These are phyloP conservation scores for Neurospora crassa DNA, from an alignment of 2,329 filamentous ascomycete genomes.

Conservation along the genomic window DNA sequence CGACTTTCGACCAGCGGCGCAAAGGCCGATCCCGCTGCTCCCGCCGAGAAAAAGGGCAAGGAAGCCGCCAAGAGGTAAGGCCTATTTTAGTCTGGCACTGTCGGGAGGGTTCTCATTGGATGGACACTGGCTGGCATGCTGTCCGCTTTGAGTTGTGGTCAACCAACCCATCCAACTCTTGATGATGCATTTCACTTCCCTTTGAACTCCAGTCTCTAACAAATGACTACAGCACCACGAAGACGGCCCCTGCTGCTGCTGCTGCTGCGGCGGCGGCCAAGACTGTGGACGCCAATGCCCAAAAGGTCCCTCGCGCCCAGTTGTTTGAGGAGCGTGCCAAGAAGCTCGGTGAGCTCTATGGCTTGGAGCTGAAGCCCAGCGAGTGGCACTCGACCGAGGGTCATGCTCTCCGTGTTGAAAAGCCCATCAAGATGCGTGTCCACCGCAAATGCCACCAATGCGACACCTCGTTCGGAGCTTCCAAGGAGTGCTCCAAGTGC, in stretches of 20 bases:
- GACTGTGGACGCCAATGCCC: conserved; percentile 12
- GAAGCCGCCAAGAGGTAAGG: conserved; percentile 11
- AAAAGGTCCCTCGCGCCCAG: conserved; percentile 36
- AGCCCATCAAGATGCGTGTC: conserved; percentile 68
- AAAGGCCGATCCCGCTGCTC: conserved; percentile 9
- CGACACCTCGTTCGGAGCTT: conserved; percentile 60
- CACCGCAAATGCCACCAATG: conserved; percentile 77
- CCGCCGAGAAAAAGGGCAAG: conserved; percentile 1
- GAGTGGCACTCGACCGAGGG: conserved; percentile 45
- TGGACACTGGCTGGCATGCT: background rate
- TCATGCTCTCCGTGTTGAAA: conserved; percentile 56
- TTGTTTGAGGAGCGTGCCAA: conserved; percentile 47
- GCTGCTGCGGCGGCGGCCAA: conserved; percentile 4
- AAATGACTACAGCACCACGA: conserved; percentile 3
- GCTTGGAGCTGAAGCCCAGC: conserved; percentile 43
- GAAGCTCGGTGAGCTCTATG: conserved; percentile 45
- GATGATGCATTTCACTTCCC: conserved; percentile 1
- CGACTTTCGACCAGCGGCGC: conserved; percentile 12
- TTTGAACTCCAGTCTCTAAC: background rate
- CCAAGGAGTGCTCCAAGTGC: conserved; percentile 68
- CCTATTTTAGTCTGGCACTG: background rate
- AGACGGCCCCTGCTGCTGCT: conserved; percentile 6
- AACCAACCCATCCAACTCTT: background rate
- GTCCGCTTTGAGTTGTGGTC: background rate
- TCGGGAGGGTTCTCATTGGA: background rate